Base-by-base conservation (phyloP, 169 alveolate genomes). In the Neospora caninum region DNA sequence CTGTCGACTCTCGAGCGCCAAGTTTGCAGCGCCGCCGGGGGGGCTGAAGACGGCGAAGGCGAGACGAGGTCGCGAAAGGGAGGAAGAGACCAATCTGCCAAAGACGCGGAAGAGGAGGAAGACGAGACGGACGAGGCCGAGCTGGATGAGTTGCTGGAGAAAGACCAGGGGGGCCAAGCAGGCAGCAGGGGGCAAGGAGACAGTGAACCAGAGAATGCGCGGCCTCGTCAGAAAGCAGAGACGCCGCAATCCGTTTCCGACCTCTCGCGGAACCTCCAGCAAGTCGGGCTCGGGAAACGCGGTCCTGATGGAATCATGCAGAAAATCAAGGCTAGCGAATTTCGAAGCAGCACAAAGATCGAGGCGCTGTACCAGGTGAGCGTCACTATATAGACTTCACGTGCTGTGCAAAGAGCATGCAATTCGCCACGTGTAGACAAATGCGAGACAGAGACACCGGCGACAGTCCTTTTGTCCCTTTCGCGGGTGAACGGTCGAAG, bases 271-370 rank as follows among this genome's bases (percentile, higher is more conserved):
- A 34, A n/a, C 88, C 53, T 69, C 67, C 39, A 39, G 39, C 49
- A 67, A 58, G n/a, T n/a, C 31, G 69, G 73, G 20, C 38, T 53
- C 31, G 58, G 53, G 73, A 67, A 58, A 9, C 53, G 87, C 27
- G 64, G 92, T 49, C 58, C 91, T 16, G 73, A 83, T 27, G 95
- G 94, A 36, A 95, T 95, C 78, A 92, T 95, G 95, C 45, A 31
- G 43, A 80, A 80, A 42, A 54, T 95, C 84, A 88, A 92, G 43
- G 95, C 96, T 16, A 82, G 92, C 93, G 93, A 86, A 86, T 95
- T 95, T 91, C 88, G 88, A 31, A 92, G 95, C 95, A 89, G 96
- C 94, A 96, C 97, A 36, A 96, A 95, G 93, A 96, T 96, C 80
- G 97, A 96, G 93, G 97, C 97, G 41, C 89, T 95, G 69, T 91